Conservation (phyloP, 495 filamentous ascomycete genomes). For the Margaritispora aquatica region DNA sequence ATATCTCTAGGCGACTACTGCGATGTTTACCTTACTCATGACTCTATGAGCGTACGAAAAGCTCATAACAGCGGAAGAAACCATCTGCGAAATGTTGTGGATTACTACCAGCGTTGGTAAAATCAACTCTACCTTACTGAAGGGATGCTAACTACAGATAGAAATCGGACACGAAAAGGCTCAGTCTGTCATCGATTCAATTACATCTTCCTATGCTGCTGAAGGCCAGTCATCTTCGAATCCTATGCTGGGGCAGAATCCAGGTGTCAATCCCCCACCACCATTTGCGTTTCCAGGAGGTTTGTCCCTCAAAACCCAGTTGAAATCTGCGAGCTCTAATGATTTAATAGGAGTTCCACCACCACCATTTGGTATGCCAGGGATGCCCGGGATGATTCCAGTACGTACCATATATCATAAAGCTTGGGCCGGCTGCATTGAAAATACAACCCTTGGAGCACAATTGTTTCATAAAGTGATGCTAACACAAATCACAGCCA, state of each 20-base stretch:
- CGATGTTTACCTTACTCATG: conserved; percentile 99
- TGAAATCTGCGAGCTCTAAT: not conserved
- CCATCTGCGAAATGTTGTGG: conserved; percentile 92
- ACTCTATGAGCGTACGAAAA: conserved; percentile 99
- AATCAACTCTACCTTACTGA: not conserved
- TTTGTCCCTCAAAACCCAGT: conserved; percentile 12
- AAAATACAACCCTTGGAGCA: conserved; percentile 1
- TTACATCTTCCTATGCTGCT: conserved; percentile 89
- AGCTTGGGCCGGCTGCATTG: too few species aligned
- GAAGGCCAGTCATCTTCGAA: conserved; percentile 83
- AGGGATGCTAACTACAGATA: conserved; percentile 26
- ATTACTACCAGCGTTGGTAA: conserved; percentile 89
- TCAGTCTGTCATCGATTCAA: conserved; percentile 94
- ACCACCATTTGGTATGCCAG: conserved; percentile 23
- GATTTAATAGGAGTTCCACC: conserved; percentile 15
- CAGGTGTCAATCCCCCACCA: conserved; percentile 46
- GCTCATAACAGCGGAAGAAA: conserved; percentile 96
- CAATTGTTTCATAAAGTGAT: conserved; percentile 1
- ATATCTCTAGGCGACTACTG: conserved; percentile 80
- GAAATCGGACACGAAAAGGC: conserved; percentile 99
- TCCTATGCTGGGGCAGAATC: conserved; percentile 67
- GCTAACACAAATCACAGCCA: conserved; percentile 26
- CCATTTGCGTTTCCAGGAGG: conserved; percentile 46
- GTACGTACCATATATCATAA: conserved; percentile 25
- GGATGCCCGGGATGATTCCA: conserved; percentile 26